Evolutionary conservation across 345 rosid genomes (phyloP).

Genomic region (Salix purpurea): DNA sequence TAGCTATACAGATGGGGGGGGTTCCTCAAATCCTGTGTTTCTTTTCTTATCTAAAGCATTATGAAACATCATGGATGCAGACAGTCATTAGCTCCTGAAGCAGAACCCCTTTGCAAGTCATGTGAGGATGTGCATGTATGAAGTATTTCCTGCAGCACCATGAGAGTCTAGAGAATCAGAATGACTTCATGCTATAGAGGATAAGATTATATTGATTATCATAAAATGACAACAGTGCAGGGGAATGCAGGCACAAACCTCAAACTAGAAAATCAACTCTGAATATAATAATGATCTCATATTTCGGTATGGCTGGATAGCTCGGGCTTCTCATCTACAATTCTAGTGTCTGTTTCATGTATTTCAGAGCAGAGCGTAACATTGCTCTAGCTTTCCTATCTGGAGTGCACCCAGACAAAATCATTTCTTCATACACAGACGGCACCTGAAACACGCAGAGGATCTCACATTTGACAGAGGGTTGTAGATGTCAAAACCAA

Average conservation of each 20-base stretch:
- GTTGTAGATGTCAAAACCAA: neutral
- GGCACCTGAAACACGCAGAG: conserved; percentile 62
- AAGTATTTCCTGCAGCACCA: conserved; percentile 18
- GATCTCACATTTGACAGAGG: neutral
- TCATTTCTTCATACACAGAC: conserved; percentile 85
- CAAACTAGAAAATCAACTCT: neutral
- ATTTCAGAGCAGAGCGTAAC: conserved; percentile 89
- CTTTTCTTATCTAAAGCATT: neutral
- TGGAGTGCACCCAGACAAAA: conserved; percentile 75
- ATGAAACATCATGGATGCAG: neutral
- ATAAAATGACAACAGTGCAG: neutral
- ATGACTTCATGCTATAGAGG: neutral
- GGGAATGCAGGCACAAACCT: conserved; percentile 24
- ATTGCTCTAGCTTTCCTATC: conserved; percentile 92
- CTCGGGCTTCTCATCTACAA: conserved; percentile 21
- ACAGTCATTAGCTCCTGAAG: neutral
- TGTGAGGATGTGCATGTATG: neutral
- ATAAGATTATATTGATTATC: neutral
- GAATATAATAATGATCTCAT: neutral
- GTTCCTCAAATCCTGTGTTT: neutral
- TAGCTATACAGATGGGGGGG: neutral
- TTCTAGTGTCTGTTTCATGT: conserved; percentile 70
- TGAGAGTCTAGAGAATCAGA: neutral
- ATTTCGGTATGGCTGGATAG: conserved; percentile 5
- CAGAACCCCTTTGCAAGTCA: conserved; percentile 2